Conservation (phyloP, 1,139 yeast genomes). For the Maudiozyma humilis region DNA sequence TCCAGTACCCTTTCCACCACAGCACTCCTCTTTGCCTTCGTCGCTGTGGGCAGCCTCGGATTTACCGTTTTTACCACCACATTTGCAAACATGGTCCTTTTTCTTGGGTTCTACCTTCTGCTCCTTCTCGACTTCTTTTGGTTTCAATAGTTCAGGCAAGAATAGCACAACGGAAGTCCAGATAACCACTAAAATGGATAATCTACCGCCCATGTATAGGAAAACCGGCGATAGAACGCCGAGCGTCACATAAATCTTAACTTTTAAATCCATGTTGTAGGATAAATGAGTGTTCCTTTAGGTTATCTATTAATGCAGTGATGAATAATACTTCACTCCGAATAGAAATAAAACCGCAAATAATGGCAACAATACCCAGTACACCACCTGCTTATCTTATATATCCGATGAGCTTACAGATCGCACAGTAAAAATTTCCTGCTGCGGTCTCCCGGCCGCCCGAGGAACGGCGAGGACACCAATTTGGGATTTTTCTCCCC, state of each 20-base stretch:
- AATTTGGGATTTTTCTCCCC: not conserved
- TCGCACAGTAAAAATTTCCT: not conserved
- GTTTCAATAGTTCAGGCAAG: conserved; percentile 6
- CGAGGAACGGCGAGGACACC: no score
- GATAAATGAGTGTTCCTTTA: no score
- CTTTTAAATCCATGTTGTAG: conserved; percentile 1
- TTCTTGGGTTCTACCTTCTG: not conserved
- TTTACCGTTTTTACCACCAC: not conserved
- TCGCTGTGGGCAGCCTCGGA: not conserved
- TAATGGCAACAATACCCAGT: no score
- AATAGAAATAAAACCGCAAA: no score
- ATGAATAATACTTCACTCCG: no score
- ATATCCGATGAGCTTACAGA: not conserved
- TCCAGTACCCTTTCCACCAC: conserved; percentile 7
- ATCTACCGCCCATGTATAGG: conserved; percentile 32
- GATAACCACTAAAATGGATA: conserved; percentile 28
- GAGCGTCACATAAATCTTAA: conserved; percentile 4
- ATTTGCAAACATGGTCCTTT: conserved; percentile 2
- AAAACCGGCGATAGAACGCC: conserved; percentile 7
- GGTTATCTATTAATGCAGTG: no score
- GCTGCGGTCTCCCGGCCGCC: not conserved
- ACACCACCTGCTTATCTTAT: not conserved
- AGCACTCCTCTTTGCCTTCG: conserved; percentile 2
- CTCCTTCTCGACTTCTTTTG: not conserved
- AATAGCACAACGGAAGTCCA: conserved; percentile 26